phyloP scores from a whole-genome alignment of 2,329 filamentous ascomycete genomes.

The Trichoderma cornu-damae region DNA sequence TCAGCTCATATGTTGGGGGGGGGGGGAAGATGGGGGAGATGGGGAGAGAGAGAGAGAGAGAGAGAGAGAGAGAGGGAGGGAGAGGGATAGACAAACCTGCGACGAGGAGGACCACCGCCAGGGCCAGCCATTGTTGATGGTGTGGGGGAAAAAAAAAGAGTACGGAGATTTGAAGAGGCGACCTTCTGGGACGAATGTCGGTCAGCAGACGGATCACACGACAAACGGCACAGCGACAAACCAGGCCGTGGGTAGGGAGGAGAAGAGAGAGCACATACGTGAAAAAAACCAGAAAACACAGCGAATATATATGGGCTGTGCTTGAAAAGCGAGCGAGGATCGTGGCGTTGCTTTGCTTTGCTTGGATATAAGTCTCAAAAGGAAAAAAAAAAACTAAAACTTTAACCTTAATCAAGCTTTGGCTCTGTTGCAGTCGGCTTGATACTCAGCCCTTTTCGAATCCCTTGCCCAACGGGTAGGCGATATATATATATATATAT shows the following conservation, averaged over 20 bases:
- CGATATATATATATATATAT: not conserved
- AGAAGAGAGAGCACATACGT: conserved; percentile 26
- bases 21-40: not conserved
- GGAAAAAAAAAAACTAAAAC: no score
- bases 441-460: not conserved
- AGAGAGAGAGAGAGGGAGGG: not conserved
- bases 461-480: not conserved
- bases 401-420: not conserved
- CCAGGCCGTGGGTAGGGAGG: not conserved
- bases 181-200: conserved; percentile 19
- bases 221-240: not conserved
- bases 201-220: not conserved
- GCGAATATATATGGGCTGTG: conserved; percentile 28
- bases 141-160: conserved; percentile 32
- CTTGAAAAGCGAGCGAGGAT: conserved; percentile 36
- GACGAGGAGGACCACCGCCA: conserved; percentile 83
- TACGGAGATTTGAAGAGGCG: conserved; percentile 31
- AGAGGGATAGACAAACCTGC: conserved; percentile 46
- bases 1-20: conserved; percentile 17
- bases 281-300: conserved; percentile 29
- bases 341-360: not conserved
- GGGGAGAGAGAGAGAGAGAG: not conserved
- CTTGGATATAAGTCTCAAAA: not conserved
- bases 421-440: not conserved
- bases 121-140: conserved; percentile 78